A percentile compares a stretch with the other conserved stretches of the same genome.
phyloP scores from a whole-genome alignment of 768 basidiomycete species.

The Pleurotus pulmonarius region DNA sequence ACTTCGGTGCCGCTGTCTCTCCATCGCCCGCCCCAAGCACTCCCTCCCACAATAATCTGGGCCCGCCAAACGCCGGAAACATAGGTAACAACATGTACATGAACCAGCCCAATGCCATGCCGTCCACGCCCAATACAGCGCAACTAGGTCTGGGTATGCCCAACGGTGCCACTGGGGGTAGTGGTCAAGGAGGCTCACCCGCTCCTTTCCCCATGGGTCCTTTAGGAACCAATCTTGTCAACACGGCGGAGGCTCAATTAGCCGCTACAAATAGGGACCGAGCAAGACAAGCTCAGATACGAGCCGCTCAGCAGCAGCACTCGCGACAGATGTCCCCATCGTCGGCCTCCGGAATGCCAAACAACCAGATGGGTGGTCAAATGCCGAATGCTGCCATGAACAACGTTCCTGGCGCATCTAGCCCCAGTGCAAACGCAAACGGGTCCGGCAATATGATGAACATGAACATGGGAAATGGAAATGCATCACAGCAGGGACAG shows the following conservation, averaged over 20 bases:
- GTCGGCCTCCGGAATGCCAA: conserved; percentile 15
- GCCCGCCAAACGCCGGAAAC: neutral
- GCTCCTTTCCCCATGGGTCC: neutral
- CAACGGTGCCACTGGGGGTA: neutral
- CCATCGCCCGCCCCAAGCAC: neutral
- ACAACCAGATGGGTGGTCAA: conserved; percentile 13
- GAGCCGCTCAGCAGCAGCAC: conserved; percentile 24
- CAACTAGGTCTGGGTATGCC: neutral
- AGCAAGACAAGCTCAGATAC: conserved; percentile 31
- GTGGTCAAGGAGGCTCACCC: neutral
- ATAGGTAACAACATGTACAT: conserved; percentile 1
- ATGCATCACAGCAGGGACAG: too few species aligned
- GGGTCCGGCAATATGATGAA: neutral
- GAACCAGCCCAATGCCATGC: neutral
- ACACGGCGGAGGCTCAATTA: conserved; percentile 29
- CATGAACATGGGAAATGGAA: neutral
- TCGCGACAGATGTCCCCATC: conserved; percentile 42
- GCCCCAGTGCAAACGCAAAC: conserved; percentile 2
- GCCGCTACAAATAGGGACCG: conserved; percentile 31
- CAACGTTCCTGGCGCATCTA: conserved; percentile 15
- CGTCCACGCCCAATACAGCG: neutral
- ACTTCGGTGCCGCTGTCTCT: neutral
- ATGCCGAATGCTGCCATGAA: conserved; percentile 11
- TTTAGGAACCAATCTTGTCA: conserved; percentile 12
- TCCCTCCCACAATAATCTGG: neutral